Evolutionary conservation across 2,329 filamentous ascomycete genomes (phyloP).

Genomic region (Fonsecaea multimorphosa): DNA sequence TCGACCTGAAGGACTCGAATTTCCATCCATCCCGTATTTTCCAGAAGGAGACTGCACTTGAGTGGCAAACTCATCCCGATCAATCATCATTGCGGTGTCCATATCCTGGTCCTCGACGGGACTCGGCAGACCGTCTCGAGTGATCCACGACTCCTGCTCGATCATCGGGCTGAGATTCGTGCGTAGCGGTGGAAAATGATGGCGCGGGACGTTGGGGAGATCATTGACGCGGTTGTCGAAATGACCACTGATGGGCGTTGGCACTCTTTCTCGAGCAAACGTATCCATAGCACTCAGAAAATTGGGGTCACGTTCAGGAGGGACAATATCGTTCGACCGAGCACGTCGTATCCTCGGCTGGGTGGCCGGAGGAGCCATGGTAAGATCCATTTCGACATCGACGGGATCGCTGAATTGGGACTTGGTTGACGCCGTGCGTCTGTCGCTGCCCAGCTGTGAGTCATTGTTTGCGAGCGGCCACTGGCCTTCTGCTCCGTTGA

Average conservation of each 20-base stretch:
- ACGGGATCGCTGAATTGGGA: conserved; percentile 13
- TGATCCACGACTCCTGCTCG: conserved; percentile 39
- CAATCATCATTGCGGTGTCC: conserved; percentile 34
- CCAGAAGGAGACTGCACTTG: conserved; percentile 14
- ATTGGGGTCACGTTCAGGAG: conserved; percentile 28
- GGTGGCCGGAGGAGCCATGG: conserved; percentile 8
- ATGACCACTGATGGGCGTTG: conserved; percentile 36
- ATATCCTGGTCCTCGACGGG: conserved; percentile 34
- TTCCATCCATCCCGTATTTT: conserved; percentile 24
- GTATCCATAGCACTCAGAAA: conserved; percentile 26
- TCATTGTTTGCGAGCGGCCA: conserved; percentile 18
- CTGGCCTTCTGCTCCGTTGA: conserved; percentile 9
- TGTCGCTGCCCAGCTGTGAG: conserved; percentile 19
- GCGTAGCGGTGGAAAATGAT: conserved; percentile 35
- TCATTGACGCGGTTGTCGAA: conserved; percentile 35
- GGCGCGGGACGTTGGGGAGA: conserved; percentile 31
- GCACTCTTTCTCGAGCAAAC: conserved; percentile 34
- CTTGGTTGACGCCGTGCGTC: conserved; percentile 26
- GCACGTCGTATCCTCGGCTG: conserved; percentile 32
- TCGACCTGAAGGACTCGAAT: conserved; percentile 24
- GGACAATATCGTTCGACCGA: conserved; percentile 39
- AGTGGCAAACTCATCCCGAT: conserved; percentile 20
- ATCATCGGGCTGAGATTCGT: conserved; percentile 39
- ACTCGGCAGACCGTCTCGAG: conserved; percentile 35
- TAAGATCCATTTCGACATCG: conserved; percentile 29